Conservation (phyloP, 23 red algal species). For the Chondrus crispus region DNA sequence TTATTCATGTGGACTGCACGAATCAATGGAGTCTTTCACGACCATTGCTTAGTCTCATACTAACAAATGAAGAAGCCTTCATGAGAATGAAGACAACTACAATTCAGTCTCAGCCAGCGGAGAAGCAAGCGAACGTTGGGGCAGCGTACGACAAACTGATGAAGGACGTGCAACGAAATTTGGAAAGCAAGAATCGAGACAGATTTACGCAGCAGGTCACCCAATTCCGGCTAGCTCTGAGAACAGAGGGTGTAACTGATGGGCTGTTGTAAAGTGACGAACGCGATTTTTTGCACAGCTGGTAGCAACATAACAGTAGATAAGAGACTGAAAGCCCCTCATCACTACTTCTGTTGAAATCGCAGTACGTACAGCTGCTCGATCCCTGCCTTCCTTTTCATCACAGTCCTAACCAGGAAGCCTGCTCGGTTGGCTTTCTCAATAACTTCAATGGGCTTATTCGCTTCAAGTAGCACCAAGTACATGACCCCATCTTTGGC, state of each 20-base stretch:
- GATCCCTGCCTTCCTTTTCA: slow-evolving; percentile 58
- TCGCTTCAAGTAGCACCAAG: slow-evolving; percentile 54
- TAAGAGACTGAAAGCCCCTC: neutral
- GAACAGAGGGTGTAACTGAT: slow-evolving; percentile 57
- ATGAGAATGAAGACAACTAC: slow-evolving; percentile 53
- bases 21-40: slow-evolving; percentile 92
- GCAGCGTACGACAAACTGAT: slow-evolving; percentile 83
- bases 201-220: slow-evolving; percentile 74
- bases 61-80: slow-evolving; percentile 79
- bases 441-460: slow-evolving; percentile 30
- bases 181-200: slow-evolving; percentile 89
- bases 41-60: slow-evolving; percentile 79
- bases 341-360: slow-evolving; percentile 2
- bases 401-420: slow-evolving; percentile 27
- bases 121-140: slow-evolving; percentile 37
- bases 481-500: slow-evolving; percentile 50
- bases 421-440: slow-evolving; percentile 24
- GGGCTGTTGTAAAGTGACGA: neutral
- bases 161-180: slow-evolving; percentile 62
- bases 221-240: slow-evolving; percentile 67
- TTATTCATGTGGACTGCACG: slow-evolving; percentile 73
- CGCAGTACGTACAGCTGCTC: slow-evolving; percentile 74
- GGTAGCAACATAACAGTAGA: neutral
- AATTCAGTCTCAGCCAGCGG: slow-evolving; percentile 53
- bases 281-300: neutral